Evolutionary conservation across 2,329 filamentous ascomycete genomes (phyloP), one percentile per base, ranked within the genome.

Genomic region (Diaporthe sp.): DNA sequence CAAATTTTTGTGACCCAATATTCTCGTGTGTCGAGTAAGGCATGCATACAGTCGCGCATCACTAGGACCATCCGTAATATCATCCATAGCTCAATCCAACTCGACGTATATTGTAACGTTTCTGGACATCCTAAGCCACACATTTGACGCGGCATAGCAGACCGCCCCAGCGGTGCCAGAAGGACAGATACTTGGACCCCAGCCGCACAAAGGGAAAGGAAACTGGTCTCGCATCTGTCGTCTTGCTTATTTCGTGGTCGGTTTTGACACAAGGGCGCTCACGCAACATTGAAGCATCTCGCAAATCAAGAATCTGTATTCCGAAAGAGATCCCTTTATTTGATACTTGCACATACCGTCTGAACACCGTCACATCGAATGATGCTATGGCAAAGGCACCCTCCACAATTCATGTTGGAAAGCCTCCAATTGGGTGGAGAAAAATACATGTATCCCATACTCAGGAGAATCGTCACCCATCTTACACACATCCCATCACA

Each of bases 391-490:
- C 31, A 8, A 39, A 53, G 44, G 15, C 15, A 25, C 47, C 65
- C 28, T 51, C 34, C 34, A 39, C n/a, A n/a, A 68, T 49, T 25
- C 31, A 10, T 12, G 31, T 53, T 28, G 65, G 47, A 39, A 37
- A 53, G 47, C 47, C 37, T 28, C 47, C 65, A 68, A 53, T 53
- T n/a, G 47, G 65, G 22, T 39, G 47, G 31, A 20, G 17, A 42
- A 55, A 67, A 28, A 67, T 55, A 73, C 60, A 75, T 42, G 57
- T 75, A 65, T 75, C 65, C 65, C 65, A 71, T 75, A 42, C 73
- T 70, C 53, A 53, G 65, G 44, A 68, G 65, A 68, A 68, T 53
- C 65, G 44, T 53, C 65, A 68, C 31, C 58, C 65, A 68, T 55
- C 65, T 68, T 68, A 68, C 65, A 68, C 63, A 51, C 31, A 53